phyloP scores from a whole-genome alignment of 2,329 filamentous ascomycete genomes.

The Tolypocladium inflatum region DNA sequence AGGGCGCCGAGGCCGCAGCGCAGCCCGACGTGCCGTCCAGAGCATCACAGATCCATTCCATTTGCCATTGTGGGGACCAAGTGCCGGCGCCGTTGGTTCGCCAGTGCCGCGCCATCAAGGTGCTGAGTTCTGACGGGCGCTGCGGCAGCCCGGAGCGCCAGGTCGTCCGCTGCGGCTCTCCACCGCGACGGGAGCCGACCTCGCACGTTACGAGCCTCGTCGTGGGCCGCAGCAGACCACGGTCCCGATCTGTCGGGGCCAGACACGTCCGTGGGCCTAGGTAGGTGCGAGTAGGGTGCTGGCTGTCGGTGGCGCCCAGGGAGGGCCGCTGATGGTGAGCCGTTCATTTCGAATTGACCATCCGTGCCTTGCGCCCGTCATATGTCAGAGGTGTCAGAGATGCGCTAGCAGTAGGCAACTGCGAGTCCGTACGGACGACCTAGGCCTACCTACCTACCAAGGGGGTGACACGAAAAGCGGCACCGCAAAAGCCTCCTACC shows the following conservation, averaged over 20 bases:
- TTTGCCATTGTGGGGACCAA: neutral
- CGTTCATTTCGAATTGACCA: neutral
- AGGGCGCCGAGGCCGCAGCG: no score
- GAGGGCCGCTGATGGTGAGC: neutral
- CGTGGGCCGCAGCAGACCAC: neutral
- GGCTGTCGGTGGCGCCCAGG: neutral
- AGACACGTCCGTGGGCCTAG: neutral
- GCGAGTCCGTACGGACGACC: no score
- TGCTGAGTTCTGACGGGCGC: no score
- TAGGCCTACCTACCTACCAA: no score
- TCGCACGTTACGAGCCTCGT: no score
- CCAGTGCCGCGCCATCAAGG: neutral
- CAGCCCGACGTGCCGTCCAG: neutral
- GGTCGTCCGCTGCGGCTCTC: neutral
- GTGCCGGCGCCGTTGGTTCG: neutral
- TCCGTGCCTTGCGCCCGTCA: neutral
- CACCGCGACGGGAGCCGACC: neutral
- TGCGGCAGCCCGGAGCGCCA: neutral
- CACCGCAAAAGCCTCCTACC: no score
- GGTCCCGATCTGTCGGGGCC: neutral
- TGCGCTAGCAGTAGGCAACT: no score
- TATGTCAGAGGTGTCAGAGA: neutral
- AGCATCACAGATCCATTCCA: neutral
- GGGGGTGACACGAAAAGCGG: no score
- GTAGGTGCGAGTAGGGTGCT: no score